Conservation (phyloP, 106 monocot genomes). For the Hemerocallis citrina region DNA sequence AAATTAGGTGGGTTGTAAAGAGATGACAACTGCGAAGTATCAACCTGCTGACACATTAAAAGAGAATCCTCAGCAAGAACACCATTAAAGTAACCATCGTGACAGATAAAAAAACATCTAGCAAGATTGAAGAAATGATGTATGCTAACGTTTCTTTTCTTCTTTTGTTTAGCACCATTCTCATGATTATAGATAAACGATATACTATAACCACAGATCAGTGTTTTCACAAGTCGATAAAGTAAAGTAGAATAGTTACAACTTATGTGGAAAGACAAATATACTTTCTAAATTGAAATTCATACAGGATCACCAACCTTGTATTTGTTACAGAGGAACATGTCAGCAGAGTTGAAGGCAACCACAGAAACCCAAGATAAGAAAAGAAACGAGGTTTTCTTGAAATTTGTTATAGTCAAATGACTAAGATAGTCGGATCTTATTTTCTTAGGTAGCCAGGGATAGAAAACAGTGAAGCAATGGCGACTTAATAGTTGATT, state of each 20-base stretch:
- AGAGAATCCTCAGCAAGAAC: slow-evolving; percentile 6
- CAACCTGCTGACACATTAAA: slow-evolving; percentile 1
- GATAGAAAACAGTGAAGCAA: too few species aligned
- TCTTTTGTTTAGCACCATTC: background rate
- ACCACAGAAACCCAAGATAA: too few species aligned
- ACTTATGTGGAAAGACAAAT: background rate
- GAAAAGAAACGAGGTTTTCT: too few species aligned
- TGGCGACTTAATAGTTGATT: too few species aligned
- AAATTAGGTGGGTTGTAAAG: slow-evolving; percentile 76
- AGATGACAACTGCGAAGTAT: slow-evolving; percentile 28
- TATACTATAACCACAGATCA: background rate
- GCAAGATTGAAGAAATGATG: background rate
- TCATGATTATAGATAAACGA: background rate
- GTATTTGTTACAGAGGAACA: too few species aligned
- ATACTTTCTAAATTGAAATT: too few species aligned
- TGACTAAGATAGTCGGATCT: too few species aligned
- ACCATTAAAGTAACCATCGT: background rate
- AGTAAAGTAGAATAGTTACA: background rate
- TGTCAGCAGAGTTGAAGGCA: too few species aligned
- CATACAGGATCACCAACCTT: too few species aligned
- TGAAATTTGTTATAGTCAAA: too few species aligned
- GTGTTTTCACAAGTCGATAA: background rate
- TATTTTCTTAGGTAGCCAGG: too few species aligned
- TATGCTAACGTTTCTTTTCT: background rate
- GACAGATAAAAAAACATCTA: background rate